Conservation (phyloP, 768 basidiomycete genomes). For the Lactarius vividus region DNA sequence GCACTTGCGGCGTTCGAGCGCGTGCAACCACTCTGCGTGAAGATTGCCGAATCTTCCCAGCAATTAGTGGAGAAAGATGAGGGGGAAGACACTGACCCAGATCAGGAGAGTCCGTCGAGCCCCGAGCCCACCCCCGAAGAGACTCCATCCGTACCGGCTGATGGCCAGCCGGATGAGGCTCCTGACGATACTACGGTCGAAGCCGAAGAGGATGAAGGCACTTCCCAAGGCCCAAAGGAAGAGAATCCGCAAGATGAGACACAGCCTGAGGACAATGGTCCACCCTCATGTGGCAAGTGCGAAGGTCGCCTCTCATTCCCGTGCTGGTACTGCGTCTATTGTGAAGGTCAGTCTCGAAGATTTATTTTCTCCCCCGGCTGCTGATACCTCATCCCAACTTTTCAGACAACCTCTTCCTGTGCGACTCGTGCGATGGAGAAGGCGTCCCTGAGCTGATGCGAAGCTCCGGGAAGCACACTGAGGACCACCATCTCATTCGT, state of each 20-base stretch:
- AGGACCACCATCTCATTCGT: constrained; percentile 7
- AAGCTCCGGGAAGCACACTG: constrained; percentile 4
- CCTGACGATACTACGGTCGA: background rate
- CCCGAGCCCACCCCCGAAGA: background rate
- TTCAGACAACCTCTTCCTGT: constrained; percentile 21
- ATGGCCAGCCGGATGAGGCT: background rate
- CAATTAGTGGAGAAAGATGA: background rate
- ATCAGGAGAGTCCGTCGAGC: background rate
- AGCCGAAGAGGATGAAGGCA: background rate
- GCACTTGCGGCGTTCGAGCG: constrained; percentile 9
- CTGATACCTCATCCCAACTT: background rate
- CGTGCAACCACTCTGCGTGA: background rate
- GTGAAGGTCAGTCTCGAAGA: constrained; percentile 24
- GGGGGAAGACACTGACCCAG: background rate
- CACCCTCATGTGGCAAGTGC: constrained; percentile 31
- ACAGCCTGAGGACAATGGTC: background rate
- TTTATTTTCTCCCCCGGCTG: background rate
- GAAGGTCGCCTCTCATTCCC: constrained; percentile 27
- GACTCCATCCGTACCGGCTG: background rate
- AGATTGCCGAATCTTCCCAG: background rate
- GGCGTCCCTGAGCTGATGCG: constrained; percentile 1
- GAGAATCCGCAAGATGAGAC: background rate
- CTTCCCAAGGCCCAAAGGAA: background rate
- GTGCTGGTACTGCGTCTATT: constrained; percentile 36
- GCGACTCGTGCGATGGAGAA: constrained; percentile 23